A percentile compares a stretch with the other conserved stretches of the same genome.
Evolutionary conservation across 371 early-diverging fungal species (phyloP).

Genomic region (Circinella umbellata): DNA sequence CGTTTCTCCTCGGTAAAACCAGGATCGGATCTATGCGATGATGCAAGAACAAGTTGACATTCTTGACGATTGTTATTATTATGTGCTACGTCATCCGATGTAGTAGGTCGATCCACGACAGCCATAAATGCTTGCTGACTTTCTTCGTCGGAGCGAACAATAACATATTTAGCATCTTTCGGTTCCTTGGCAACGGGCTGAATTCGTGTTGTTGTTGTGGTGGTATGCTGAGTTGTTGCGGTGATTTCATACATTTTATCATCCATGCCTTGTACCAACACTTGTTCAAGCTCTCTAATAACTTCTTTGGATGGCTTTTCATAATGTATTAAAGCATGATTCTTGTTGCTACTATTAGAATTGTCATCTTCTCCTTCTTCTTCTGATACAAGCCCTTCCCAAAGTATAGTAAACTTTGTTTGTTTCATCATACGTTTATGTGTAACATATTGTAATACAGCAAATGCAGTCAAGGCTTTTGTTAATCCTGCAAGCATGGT

Average conservation of each 20-base stretch:
- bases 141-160: slow-evolving; percentile 41
- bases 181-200: slow-evolving; percentile 39
- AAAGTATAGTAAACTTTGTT: slow-evolving; percentile 48
- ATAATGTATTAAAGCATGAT: background rate
- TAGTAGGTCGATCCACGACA: slow-evolving; percentile 24
- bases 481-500: slow-evolving; percentile 75
- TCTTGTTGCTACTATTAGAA: slow-evolving; percentile 25
- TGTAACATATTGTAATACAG: slow-evolving; percentile 85
- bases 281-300: slow-evolving; percentile 47
- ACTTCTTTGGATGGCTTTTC: slow-evolving; percentile 28
- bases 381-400: slow-evolving; percentile 60
- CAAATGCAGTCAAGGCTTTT: slow-evolving; percentile 85
- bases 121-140: slow-evolving; percentile 48
- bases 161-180: slow-evolving; percentile 37
- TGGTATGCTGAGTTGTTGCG: slow-evolving; percentile 39
- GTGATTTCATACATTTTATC: slow-evolving; percentile 44
- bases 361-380: slow-evolving; percentile 28
- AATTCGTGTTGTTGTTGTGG: slow-evolving; percentile 43
- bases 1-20: background rate
- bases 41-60: background rate
- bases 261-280: slow-evolving; percentile 20
- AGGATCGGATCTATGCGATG: background rate
- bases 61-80: background rate
- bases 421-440: slow-evolving; percentile 59
- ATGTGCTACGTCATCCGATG: background rate